Evolutionary conservation across 768 basidiomycete species (phyloP).

Genomic region (Collybiopsis luxurians): DNA sequence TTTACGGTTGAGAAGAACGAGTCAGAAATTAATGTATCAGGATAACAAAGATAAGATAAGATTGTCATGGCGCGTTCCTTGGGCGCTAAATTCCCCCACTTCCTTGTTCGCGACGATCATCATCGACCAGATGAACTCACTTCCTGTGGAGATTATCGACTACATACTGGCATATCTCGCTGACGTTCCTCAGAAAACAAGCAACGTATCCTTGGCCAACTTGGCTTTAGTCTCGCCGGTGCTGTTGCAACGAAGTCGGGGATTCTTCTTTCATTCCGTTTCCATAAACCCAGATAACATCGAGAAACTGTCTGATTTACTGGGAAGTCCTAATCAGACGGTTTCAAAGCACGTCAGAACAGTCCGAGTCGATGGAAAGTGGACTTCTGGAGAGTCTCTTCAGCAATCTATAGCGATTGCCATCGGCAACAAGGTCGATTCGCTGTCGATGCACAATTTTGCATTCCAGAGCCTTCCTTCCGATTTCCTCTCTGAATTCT

Average conservation of each 20-base stretch:
- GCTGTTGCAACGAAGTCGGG: background rate
- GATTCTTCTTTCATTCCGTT: background rate
- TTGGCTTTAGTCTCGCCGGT: background rate
- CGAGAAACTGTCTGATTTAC: background rate
- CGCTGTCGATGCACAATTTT: background rate
- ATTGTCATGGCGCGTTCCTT: background rate
- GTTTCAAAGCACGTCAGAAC: background rate
- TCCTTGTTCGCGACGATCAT: background rate
- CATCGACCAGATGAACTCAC: background rate
- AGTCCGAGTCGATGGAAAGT: background rate
- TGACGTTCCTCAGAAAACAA: background rate
- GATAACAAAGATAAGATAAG: background rate
- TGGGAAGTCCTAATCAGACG: background rate
- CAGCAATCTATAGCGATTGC: background rate
- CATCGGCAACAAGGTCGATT: background rate
- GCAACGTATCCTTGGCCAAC: background rate
- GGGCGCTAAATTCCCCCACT: too few relatives aligned
- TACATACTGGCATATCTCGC: background rate
- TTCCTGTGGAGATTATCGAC: background rate
- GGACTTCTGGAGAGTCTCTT: background rate
- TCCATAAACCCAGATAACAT: background rate
- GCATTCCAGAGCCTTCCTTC: background rate
- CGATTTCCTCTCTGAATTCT: background rate
- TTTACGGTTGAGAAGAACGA: background rate
- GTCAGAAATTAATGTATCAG: background rate